A percentile compares a stretch with the other conserved stretches of the same genome.
These are phyloP conservation scores for Caloboletus firmus DNA, from an alignment of 1,284 basidiomycete species.

Conservation along the genomic window DNA sequence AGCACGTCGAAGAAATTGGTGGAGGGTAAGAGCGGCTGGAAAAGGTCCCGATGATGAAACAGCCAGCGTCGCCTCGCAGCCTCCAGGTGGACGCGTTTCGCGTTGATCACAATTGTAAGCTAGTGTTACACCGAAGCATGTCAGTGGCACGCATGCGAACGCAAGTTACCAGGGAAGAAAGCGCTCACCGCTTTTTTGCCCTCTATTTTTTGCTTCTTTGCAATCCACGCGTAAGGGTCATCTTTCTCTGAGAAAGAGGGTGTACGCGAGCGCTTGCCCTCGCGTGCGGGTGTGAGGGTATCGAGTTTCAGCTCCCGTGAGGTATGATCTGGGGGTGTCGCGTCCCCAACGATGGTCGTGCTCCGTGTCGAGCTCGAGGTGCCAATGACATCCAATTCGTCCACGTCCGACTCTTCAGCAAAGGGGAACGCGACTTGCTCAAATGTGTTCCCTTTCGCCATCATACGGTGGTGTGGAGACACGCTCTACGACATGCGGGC, in stretches of 20 bases:
- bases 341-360: constrained; percentile 33
- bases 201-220: constrained; percentile 39
- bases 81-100: constrained; percentile 38
- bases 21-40: constrained; percentile 43
- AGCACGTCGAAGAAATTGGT: constrained; percentile 37
- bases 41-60: constrained; percentile 38
- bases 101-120: constrained; percentile 40
- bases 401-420: constrained; percentile 17
- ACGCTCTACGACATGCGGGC: neutral
- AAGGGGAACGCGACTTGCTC: constrained; percentile 9
- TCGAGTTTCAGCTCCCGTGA: neutral
- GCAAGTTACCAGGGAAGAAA: neutral
- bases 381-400: constrained; percentile 33
- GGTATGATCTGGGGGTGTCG: constrained; percentile 20
- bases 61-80: constrained; percentile 42
- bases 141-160: neutral
- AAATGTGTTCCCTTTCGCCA: neutral
- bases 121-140: constrained; percentile 12
- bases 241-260: constrained; percentile 6
- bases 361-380: constrained; percentile 27
- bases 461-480: neutral
- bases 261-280: constrained; percentile 22
- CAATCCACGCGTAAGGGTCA: neutral
- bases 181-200: constrained; percentile 41
- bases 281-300: constrained; percentile 13